Percentiles rank a stretch among this genome's conserved stretches.
These are phyloP conservation scores for Pyrus bretschneideri DNA, from an alignment of 306 rosid species.

Conservation along the genomic window DNA sequence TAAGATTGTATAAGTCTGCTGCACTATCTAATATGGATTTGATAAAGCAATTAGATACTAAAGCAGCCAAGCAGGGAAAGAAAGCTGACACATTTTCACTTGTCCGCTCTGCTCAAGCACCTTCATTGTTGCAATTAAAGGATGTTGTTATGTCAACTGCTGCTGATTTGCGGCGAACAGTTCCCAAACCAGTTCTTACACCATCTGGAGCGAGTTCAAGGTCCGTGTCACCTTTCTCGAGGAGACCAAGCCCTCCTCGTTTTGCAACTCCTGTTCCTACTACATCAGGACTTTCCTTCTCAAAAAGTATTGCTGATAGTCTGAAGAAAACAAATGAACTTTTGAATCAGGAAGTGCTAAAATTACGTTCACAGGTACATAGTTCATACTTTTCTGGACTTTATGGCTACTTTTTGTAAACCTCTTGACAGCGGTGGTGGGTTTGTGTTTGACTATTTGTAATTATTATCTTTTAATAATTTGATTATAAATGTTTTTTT, in stretches of 20 bases:
- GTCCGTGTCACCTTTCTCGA: constrained; percentile 85
- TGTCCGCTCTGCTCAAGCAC: constrained; percentile 64
- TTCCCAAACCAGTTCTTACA: constrained; percentile 66
- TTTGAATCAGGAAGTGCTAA: constrained; percentile 72
- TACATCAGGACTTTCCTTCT: constrained; percentile 86
- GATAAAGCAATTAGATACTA: constrained; percentile 88
- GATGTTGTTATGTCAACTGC: constrained; percentile 76
- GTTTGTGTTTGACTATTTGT: neutral
- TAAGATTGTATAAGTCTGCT: constrained; percentile 53
- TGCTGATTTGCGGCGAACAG: constrained; percentile 63
- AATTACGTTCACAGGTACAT: constrained; percentile 70
- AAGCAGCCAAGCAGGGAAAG: constrained; percentile 95
- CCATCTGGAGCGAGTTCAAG: constrained; percentile 81
- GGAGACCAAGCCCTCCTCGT: constrained; percentile 93
- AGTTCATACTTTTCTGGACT: constrained; percentile 1
- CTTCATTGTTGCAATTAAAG: constrained; percentile 78
- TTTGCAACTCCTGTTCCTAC: constrained; percentile 96
- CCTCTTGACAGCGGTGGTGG: neutral
- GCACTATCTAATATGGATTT: constrained; percentile 86
- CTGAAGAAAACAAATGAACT: constrained; percentile 88
- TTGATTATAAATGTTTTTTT: constrained; percentile 8
- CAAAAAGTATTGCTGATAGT: constrained; percentile 67
- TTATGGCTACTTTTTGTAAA: neutral
- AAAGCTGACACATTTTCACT: constrained; percentile 82
- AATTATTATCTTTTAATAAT: neutral